Base-by-base conservation (phyloP, 2,329 filamentous ascomycete species). In the Nemania sp. region DNA sequence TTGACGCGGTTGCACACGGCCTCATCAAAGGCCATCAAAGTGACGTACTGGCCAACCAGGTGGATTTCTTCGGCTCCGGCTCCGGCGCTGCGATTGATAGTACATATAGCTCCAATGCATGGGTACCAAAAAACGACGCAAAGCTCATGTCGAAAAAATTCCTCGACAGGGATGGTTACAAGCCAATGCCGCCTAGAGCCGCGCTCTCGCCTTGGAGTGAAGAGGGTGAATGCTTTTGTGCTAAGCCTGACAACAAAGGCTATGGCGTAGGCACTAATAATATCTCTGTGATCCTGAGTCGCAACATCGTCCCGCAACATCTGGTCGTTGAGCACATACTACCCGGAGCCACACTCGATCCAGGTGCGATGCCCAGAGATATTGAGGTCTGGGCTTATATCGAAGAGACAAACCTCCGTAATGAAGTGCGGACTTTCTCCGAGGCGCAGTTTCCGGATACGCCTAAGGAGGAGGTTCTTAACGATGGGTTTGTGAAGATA, bases 141-240 rank as follows among this genome's bases (percentile, higher is more conserved):
- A 67, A 39, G 5, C 10, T 39, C 35, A 3, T 12, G 49, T 70
- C 67, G 34, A 66, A 68, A 59, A 59, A 67, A 29, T 77, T 67
- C 68, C 40, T 62, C 43, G 62, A 70, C 55, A 72, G 42, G 11
- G 56, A 67, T 15, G 67, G 68, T 12, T 69, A 71, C 32, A 65
- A 57, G 50, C 54, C 53, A 47, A 67, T 67, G 69, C 76, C 80
- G 1, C 80, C 82, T 0, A 69, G 77, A n/a, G 74, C 80, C 0
- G 91, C 90, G 0, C 80, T 97, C 2, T 72, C 76, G 1, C 76
- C 80, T 3, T 97, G 93, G 92, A 79, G 87, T 10, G 90, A 96
- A 50, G 83, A 89, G 35, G 91, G 90, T 18, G 90, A 98, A 63
- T 96, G 92, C 75, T 98, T 92, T 90, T 98, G 94, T 74, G 87